These are phyloP conservation scores for Picea glauca DNA, from an alignment of 75 land plant species.

Conservation along the genomic window DNA sequence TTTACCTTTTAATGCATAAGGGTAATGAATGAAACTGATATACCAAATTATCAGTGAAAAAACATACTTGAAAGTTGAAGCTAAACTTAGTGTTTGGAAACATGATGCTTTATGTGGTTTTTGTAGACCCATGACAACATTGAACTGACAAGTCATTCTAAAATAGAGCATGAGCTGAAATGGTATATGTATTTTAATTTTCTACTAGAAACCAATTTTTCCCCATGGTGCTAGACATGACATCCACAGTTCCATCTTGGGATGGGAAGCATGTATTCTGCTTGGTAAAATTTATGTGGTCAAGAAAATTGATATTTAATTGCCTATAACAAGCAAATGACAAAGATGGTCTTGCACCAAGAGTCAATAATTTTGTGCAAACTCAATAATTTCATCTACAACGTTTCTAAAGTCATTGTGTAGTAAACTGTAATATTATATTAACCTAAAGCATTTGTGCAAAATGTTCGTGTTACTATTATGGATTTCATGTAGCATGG, in stretches of 20 bases:
- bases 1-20: not conserved
- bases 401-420: not conserved
- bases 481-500: not conserved
- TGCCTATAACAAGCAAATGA: not conserved
- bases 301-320: not conserved
- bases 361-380: not conserved
- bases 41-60: not conserved
- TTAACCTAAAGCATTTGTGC: not conserved
- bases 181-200: not conserved
- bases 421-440: not conserved
- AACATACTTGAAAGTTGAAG: not conserved
- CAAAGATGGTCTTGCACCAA: not conserved
- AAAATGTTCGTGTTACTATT: no score
- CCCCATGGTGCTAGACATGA: not conserved
- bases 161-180: not conserved
- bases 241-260: not conserved
- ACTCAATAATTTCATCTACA: not conserved
- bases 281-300: not conserved
- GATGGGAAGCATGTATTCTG: not conserved
- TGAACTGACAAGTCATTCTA: not conserved
- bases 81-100: not conserved
- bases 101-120: not conserved
- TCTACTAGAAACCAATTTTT: not conserved
- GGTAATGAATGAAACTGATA: not conserved
- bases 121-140: not conserved